Evolutionary conservation across 805 yeast species (phyloP).

Genomic region (Candida sithepensis): DNA sequence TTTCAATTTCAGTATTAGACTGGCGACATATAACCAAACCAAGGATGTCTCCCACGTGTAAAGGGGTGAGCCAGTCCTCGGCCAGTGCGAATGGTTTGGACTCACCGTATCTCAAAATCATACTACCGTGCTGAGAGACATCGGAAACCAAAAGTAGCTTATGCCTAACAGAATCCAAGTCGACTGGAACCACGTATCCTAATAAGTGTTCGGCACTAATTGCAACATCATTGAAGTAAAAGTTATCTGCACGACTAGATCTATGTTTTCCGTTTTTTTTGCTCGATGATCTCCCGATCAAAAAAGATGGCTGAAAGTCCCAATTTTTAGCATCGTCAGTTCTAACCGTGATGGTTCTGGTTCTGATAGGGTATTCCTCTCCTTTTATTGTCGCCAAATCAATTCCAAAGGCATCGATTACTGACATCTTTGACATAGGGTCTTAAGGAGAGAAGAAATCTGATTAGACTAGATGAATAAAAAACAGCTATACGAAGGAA

Average conservation of each 20-base stretch:
- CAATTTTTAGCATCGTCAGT: too few relatives aligned
- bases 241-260: conserved; percentile 5
- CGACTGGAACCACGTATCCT: conserved; percentile 6
- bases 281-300: conserved; percentile 25
- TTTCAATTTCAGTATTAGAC: not conserved
- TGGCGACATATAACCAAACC: conserved; percentile 14
- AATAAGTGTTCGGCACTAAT: conserved; percentile 25
- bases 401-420: not conserved
- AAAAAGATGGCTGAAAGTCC: conserved; percentile 6
- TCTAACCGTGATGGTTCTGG: not conserved
- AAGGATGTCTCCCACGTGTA: conserved; percentile 20
- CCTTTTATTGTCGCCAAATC: not conserved
- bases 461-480: not conserved
- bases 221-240: conserved; percentile 21
- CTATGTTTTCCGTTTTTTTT: conserved; percentile 7
- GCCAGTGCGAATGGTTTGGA: not conserved
- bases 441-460: not conserved
- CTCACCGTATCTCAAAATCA: conserved; percentile 5
- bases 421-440: not conserved
- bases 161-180: not conserved
- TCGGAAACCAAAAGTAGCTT: conserved; percentile 6
- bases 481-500: too few relatives aligned
- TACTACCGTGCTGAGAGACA: conserved; percentile 20
- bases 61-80: not conserved
- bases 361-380: not conserved